Base-by-base conservation (phyloP, 495 filamentous ascomycete species). In the Niebla homalea region DNA sequence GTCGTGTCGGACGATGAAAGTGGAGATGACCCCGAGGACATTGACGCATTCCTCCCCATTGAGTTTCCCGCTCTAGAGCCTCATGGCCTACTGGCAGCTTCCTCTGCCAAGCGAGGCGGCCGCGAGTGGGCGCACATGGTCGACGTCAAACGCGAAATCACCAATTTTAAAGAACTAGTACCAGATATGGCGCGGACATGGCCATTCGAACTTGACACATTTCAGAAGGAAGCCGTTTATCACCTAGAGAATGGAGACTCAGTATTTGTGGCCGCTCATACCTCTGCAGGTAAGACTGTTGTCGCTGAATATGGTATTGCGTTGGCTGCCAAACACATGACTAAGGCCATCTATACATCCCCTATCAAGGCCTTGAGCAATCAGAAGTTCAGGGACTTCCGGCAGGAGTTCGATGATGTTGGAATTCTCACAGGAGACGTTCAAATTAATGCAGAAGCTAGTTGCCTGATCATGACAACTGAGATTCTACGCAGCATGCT, bases 321-420 rank as follows among this genome's bases (percentile, higher is more conserved):
- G 3, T 69, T 98, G 55, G 92, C 92, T 22, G 84, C 84, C 5
- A 93, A 89, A 58, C 92, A 97, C 62, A 97, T 96, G 92, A 98
- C 92, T 23, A 98, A 98, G 55, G 89, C 92, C 25, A 96, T 98
- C 55, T 98, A 98, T 64, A 98, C 92, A 1, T 98, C 92, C 5
- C 92, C 92, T 2, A 98, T 98, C 70, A 98, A 98, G 70, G 92
- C 92, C 2, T 73, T 98, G 50, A 96, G 89, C 65, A 98, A 98
- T 62, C 92, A 98, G 63, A 98, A 98, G 64, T 98, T 96, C 64
- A 77, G 92, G 48, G 92, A 98, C 62, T 98, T 98, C 63, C 74
- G 88, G 29, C 75, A 82, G 36, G 76, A 72, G 0, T 97, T 98
- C 55, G 86, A 92, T 47, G 93, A 97, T 62, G 92, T 98, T 25